These are phyloP conservation scores for Hymenoscyphus fructigenus DNA, from an alignment of 2,329 filamentous ascomycete species.

Conservation along the genomic window DNA sequence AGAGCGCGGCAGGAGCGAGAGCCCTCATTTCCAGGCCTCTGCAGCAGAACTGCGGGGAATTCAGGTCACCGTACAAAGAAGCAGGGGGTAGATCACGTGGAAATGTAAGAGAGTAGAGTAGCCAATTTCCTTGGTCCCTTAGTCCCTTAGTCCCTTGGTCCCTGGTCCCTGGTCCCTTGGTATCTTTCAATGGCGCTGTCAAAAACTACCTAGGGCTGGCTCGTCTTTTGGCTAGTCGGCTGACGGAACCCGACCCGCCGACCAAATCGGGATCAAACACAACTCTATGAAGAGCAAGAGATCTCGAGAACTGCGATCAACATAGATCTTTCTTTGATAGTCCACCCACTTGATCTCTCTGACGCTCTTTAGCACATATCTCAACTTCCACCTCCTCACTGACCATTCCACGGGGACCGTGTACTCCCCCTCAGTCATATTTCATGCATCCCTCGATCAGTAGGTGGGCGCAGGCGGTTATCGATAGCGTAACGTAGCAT, in stretches of 20 bases:
- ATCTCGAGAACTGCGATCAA: not conserved
- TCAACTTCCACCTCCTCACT: not conserved
- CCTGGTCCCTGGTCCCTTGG: too few species aligned
- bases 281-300: not conserved
- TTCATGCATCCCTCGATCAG: not conserved
- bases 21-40: not conserved
- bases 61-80: not conserved
- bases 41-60: not conserved
- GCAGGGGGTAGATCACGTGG: too few species aligned
- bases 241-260: not conserved
- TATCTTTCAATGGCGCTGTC: not conserved
- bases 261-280: not conserved
- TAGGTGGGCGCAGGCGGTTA: not conserved
- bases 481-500: conserved; percentile 3
- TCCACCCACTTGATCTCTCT: not conserved
- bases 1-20: not conserved
- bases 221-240: not conserved
- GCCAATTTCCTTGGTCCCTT: too few species aligned
- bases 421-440: not conserved
- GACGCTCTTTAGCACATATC: not conserved
- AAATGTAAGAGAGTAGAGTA: too few species aligned
- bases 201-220: not conserved
- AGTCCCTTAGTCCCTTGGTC: too few species aligned
- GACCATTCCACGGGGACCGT: not conserved
- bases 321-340: not conserved